Base-by-base conservation (phyloP, 2,329 filamentous ascomycete species). In the Arthrobotrys sphaeroides region DNA sequence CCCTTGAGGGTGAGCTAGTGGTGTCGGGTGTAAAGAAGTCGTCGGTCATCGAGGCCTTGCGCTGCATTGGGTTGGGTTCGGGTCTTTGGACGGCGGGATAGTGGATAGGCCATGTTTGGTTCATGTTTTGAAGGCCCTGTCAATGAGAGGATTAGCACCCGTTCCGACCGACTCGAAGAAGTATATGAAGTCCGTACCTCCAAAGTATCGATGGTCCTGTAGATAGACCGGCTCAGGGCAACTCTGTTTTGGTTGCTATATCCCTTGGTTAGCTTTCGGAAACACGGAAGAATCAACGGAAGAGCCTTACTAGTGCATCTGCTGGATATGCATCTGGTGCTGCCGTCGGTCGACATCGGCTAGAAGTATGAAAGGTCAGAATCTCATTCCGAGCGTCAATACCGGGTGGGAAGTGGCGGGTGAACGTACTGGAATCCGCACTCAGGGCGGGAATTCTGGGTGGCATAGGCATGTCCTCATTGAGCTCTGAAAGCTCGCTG, bases 61-160 rank as follows among this genome's bases (percentile, higher is more conserved):
- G 83, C 33, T 78, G 82, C 65, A 79, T 80, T n/a, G 84, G 79
- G 26, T 82, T 80, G 74, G 81, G 77, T 61, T 88, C 86, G 33
- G 88, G 81, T 77, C 89, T 86, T 81, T 93, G 90, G 2, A 94
- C 90, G 1, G 94, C 92, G 62, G 95, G 95, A 82, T 99, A 99
- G 81, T 96, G 92, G 31, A 94, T 94, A 0, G 95, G 95, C 95
- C 95, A 98, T 80, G 90, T 88, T 12, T 90, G 85, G 81, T 99
- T 99, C 87, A 92, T 95, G 77, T 94, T 87, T 82, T 96, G 94
- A 69, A 99, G 87, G 73, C 88, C 89, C 79, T 80, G 42, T 22
- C 16, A 43, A 36, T 51, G 18, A 40, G 20, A n/a, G n/a, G n/a
- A 28, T 57, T 13, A 65, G 28, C 47, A 43, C 43, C 43, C 24